Base-by-base conservation (phyloP, 768 basidiomycete genomes). In the Pulveroboletus ravenelii region DNA sequence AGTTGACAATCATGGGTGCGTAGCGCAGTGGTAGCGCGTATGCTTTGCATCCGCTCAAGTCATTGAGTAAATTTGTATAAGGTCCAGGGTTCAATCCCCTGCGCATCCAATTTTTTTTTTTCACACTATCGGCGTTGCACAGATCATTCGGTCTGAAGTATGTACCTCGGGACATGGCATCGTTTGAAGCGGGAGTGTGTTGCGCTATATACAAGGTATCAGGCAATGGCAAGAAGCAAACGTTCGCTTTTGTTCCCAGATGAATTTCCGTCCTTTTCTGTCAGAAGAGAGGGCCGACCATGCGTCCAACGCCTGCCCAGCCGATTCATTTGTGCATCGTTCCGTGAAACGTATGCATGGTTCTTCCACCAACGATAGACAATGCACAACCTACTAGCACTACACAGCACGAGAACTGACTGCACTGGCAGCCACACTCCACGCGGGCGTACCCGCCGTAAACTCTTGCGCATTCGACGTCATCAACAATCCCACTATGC, bases 401-500 rank as follows among this genome's bases (percentile, higher is more conserved):
- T 66, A 64, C 50, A 72, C 67, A 44, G 63, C 64, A 35, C 64
- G 68, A 8, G 73, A 66, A 23, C 70, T 67, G 12, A 70, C 56
- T 20, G 70, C 56, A 23, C 17, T 18, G 12, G 54, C 38, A 27
- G 69, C 63, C 7, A 67, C 51, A 17, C 63, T 55, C 34, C 70
- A 59, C 5, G 63, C 60, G 1, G 74, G 73, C 14, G 54, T 40
- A 17, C 59, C 61, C 48, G 72, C 71, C 51, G 52, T 62, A 66
- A 89, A 87, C 32, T 84, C 83, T 10, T 59, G 63, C n/a, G 87
- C 85, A 36, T 73, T 67, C 58, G 84, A 73, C 18, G 87, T 80
- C 79, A 94, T 86, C 40, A 94, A 75, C 17, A 94, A 72, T 2
- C 91, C 90, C 55, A 92, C 89, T 93, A 59, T 41, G 2, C 14